phyloP scores from a whole-genome alignment of 2,329 filamentous ascomycete genomes.

The Epichloe sp. region DNA sequence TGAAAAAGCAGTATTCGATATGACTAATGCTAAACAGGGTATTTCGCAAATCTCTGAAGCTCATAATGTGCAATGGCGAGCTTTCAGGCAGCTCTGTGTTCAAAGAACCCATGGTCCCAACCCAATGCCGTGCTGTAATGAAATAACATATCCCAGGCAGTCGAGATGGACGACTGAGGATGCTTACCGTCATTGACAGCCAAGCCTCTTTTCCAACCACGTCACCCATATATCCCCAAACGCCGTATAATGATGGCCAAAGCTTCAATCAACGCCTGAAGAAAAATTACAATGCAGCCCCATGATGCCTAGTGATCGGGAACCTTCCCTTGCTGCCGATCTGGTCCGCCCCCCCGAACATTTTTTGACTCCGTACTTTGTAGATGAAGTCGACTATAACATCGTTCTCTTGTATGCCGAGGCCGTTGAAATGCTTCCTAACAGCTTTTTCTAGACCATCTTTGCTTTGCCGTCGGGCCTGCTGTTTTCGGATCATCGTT shows the following conservation, averaged over 20 bases:
- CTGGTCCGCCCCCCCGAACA: conserved; percentile 13
- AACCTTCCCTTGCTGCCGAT: conserved; percentile 8
- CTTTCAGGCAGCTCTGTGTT: not conserved
- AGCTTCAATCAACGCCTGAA: not conserved
- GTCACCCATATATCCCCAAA: not conserved
- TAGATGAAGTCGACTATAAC: conserved; percentile 70
- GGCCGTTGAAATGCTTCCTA: conserved; percentile 71
- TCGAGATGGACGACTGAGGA: not conserved
- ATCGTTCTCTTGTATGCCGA: conserved; percentile 69
- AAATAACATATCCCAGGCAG: not conserved
- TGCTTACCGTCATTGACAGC: not conserved
- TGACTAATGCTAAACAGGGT: not conserved
- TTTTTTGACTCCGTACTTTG: conserved; percentile 37
- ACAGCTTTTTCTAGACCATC: conserved; percentile 60
- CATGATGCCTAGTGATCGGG: conserved; percentile 40
- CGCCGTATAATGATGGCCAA: not conserved
- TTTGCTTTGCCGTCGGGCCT: conserved; percentile 54
- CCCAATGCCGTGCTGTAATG: not conserved
- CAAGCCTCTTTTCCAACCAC: not conserved
- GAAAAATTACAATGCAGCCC: not conserved
- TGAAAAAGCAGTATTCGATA: not conserved
- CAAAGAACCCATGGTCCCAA: not conserved
- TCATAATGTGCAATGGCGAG: not conserved
- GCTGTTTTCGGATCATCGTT: conserved; percentile 56
- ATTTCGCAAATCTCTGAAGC: not conserved